Evolutionary conservation across 202 grass and related monocot species (phyloP), one percentile per base, ranked within the genome.

Genomic region (Tripidium arundinaceum): DNA sequence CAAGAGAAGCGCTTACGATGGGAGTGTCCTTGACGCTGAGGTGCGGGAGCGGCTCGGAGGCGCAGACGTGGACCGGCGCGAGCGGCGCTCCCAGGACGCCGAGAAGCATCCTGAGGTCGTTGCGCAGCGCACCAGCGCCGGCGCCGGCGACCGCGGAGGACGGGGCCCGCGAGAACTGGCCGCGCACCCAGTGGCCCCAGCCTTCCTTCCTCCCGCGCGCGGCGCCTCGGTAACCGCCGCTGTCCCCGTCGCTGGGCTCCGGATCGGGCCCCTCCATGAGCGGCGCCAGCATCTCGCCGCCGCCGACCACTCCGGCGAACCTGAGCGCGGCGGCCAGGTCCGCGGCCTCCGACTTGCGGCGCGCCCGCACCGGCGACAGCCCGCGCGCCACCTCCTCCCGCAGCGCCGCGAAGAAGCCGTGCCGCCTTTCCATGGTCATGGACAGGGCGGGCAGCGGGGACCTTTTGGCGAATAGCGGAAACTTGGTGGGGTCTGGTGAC

Each of bases 241-340:
- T 9, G 1, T 46, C 75, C 8, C 77, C 90, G 59, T 89, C 74
- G 74, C 74, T 63, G 68, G 79, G 60, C 40, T 86, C 87, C 49
- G 88, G 88, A 86, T 97, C 90, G 28, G 90, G 93, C 6, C 93
- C 93, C 75, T 97, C 93, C 90, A 97, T 97, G 50, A 97, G 85
- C 73, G 90, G 90, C 69, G 83, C 86, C 64, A 93, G 87, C 49
- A 87, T 87, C 85, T 91, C 93, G 4, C 84, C 76, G 46, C 68
- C 78, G 63, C 83, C 71, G 3, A 3, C 34, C 3, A 62, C 22
- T 11, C 77, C 65, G 43, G 65, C 16, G 57, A 61, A 47, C 58
- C 78, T 46, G 36, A 79, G 34, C 36, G 68, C 43, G 15, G 74
- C 77, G 18, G 80, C 87, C 2, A 79, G 45, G 11, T 84, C 82